A percentile compares a stretch with the other conserved stretches of the same genome.
These are phyloP conservation scores for Helicostylum pulchrum DNA, from an alignment of 192 early-diverging fungal genomes.

Conservation along the genomic window DNA sequence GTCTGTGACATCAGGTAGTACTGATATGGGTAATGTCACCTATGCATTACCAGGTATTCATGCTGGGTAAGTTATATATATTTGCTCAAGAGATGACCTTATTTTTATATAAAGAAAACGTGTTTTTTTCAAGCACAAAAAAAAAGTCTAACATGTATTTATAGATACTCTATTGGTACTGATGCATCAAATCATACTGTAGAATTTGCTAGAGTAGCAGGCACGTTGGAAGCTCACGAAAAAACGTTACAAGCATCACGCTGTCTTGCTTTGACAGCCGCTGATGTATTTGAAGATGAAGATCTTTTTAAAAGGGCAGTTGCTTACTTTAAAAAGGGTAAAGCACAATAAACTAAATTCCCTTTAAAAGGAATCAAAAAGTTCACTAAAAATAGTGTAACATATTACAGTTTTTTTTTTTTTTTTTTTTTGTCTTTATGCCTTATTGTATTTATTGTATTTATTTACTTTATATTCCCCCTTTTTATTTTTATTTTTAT, in stretches of 20 bases:
- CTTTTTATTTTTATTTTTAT: background rate
- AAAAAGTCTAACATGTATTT: background rate
- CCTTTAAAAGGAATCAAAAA: background rate
- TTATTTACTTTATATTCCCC: background rate
- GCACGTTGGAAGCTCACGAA: conserved; percentile 54
- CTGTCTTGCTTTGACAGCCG: conserved; percentile 44
- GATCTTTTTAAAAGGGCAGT: conserved; percentile 41
- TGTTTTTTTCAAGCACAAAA: background rate
- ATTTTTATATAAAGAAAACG: background rate
- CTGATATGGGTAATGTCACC: conserved; percentile 76
- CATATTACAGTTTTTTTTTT: conserved; percentile 1
- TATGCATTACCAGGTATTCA: conserved; percentile 61
- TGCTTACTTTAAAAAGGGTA: conserved; percentile 32
- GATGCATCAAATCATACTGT: conserved; percentile 57
- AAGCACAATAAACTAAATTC: background rate
- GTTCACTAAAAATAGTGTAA: conserved; percentile 3
- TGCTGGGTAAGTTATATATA: conserved; percentile 27
- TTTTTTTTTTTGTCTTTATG: conserved; percentile 8
- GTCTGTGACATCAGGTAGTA: conserved; percentile 43
- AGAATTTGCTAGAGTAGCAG: conserved; percentile 57
- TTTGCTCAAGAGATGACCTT: background rate
- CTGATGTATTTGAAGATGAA: conserved; percentile 46
- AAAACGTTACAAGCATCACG: conserved; percentile 50
- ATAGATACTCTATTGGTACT: conserved; percentile 38
- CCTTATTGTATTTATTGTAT: background rate